Evolutionary conservation across 2,329 filamentous ascomycete genomes (phyloP), one percentile per base, ranked within the genome.

Genomic region (Thermoascus crustaceus): DNA sequence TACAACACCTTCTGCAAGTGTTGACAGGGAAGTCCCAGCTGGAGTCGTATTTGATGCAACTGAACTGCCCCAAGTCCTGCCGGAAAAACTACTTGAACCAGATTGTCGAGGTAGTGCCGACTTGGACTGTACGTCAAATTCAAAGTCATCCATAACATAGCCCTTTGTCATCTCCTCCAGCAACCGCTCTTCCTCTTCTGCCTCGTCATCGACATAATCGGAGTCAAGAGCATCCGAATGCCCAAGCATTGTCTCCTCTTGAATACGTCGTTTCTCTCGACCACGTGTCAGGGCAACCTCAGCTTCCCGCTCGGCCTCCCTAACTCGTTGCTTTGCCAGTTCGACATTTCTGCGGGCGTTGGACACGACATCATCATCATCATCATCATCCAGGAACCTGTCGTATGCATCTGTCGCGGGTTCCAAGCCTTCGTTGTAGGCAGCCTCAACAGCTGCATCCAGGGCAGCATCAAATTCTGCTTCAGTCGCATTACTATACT

Each of bases 381-480:
- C 43, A 39, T 61, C 53, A 40, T 60, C 50, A 27, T 48, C 49
- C 35, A 45, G 37, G 38, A 50, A 46, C 21, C 48, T 39, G 25
- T 44, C 63, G 23, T 41, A 54, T 47, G 35, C 51, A 43, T 53
- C 65, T 41, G 46, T 53, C 43, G 49, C 77, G 3, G 83, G 83
- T 53, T 94, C 87, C 44, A 86, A 84, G 1, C 85, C 85, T 43
- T 95, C 87, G 55, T 94, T 83, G 57, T 96, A 98, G 4, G 89
- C 91, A 33, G 89, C 89, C 60, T 96, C 91, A 6, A 96, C 88
- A 9, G 91, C 91, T 16, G 88, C 89, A 63, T 96, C 89, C 27
- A 96, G 71, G 3, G 91, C 91, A 6, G 86, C 87, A 60, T 95
- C 88, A 46, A 96, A 94, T 53, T 94, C 88, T 5, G 85, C 82